phyloP scores from a whole-genome alignment of 179 eudicot species.

The Gypsophila paniculata region DNA sequence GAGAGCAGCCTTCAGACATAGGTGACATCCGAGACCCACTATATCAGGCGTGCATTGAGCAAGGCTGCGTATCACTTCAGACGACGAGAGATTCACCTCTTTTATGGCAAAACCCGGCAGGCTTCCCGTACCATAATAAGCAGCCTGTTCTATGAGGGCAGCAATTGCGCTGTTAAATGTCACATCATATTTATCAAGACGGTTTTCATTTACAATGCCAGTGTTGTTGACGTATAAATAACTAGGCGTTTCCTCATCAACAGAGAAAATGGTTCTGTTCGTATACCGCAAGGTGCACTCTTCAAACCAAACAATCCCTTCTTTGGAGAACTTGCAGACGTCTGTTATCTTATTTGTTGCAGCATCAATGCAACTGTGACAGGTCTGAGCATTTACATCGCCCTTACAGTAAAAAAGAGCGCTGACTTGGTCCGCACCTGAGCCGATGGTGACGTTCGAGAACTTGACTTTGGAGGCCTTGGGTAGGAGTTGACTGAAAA shows the following conservation, averaged over 20 bases:
- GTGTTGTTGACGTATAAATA: neutral
- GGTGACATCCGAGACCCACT: constrained; percentile 9
- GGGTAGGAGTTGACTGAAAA: constrained; percentile 6
- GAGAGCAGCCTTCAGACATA: constrained; percentile 17
- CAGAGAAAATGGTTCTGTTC: constrained; percentile 3
- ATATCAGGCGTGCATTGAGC: constrained; percentile 26
- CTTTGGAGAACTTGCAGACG: neutral
- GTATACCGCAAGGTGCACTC: constrained; percentile 21
- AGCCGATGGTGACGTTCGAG: neutral
- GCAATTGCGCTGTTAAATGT: neutral
- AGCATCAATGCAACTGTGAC: constrained; percentile 5
- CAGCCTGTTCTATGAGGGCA: constrained; percentile 13
- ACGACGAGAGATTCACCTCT: neutral
- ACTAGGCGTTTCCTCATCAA: neutral
- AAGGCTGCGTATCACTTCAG: constrained; percentile 10
- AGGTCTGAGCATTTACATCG: neutral
- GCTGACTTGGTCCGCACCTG: constrained; percentile 10
- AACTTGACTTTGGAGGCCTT: neutral
- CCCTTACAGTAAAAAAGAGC: constrained; percentile 18
- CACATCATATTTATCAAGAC: neutral
- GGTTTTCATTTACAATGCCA: neutral
- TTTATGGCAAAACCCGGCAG: constrained; percentile 16
- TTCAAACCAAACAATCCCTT: constrained; percentile 17
- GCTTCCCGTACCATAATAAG: neutral
- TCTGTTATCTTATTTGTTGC: constrained; percentile 1